These are phyloP conservation scores for Suhomyces canberraensis DNA, from an alignment of 805 yeast genomes.

Conservation along the genomic window DNA sequence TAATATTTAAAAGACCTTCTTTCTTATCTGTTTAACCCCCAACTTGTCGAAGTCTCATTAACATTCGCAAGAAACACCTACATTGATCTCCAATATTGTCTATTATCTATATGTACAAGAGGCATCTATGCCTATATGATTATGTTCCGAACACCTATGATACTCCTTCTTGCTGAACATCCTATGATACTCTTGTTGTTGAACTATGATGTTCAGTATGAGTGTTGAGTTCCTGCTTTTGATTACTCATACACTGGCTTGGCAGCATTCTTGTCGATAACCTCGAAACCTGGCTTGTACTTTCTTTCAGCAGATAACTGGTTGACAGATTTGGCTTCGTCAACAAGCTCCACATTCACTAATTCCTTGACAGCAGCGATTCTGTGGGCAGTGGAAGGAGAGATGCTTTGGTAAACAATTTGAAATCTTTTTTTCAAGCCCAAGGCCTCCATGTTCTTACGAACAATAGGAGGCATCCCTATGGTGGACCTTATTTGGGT, in stretches of 20 bases:
- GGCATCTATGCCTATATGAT: too few relatives aligned
- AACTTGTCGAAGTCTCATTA: too few relatives aligned
- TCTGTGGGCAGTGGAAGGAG: constrained; percentile 82
- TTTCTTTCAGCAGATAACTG: constrained; percentile 57
- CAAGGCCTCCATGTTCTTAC: constrained; percentile 62
- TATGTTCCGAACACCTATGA: too few relatives aligned
- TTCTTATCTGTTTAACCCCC: too few relatives aligned
- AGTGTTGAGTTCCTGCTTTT: too few relatives aligned
- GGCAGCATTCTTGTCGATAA: constrained; percentile 7
- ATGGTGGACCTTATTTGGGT: constrained; percentile 80
- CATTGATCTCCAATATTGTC: too few relatives aligned
- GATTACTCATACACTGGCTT: not conserved
- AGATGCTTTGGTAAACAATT: constrained; percentile 65
- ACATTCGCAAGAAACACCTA: too few relatives aligned
- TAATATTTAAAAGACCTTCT: too few relatives aligned
- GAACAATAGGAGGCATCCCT: constrained; percentile 70
- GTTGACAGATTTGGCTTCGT: constrained; percentile 45
- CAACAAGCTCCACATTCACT: constrained; percentile 74
- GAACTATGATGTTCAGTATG: too few relatives aligned
- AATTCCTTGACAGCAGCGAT: constrained; percentile 80
- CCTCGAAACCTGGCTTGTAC: constrained; percentile 58
- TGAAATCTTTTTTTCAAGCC: constrained; percentile 77
- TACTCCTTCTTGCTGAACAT: too few relatives aligned
- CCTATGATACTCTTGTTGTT: too few relatives aligned
- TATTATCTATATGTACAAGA: too few relatives aligned